phyloP scores from a whole-genome alignment of 2,329 filamentous ascomycete species.

The Diaporthe caulivora region DNA sequence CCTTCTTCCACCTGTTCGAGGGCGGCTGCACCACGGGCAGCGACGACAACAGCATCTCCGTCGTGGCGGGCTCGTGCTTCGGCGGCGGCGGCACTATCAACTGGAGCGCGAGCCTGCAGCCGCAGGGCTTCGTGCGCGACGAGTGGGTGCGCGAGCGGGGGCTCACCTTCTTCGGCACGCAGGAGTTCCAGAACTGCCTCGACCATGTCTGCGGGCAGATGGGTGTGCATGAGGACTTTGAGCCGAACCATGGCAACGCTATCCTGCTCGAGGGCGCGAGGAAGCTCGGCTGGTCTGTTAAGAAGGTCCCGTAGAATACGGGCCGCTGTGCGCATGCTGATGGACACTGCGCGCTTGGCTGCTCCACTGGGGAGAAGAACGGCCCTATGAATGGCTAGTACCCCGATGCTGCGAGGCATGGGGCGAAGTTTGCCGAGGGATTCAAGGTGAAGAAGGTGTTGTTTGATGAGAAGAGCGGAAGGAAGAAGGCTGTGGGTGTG shows the following conservation, averaged over 20 bases:
- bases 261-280: slow-evolving; percentile 78
- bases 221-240: slow-evolving; percentile 77
- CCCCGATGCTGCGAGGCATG: slow-evolving; percentile 79
- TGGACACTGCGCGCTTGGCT: slow-evolving; percentile 68
- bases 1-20: slow-evolving; percentile 74
- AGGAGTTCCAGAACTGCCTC: slow-evolving; percentile 78
- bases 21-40: slow-evolving; percentile 67
- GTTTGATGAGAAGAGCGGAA: slow-evolving; percentile 70
- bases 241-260: slow-evolving; percentile 78
- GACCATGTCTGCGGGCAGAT: slow-evolving; percentile 82
- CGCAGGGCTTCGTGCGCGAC: slow-evolving; percentile 79
- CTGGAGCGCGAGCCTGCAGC: slow-evolving; percentile 75
- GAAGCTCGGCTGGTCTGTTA: slow-evolving; percentile 78
- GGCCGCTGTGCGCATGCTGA: slow-evolving; percentile 79
- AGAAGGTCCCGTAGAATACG: slow-evolving; percentile 81
- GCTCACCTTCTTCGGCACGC: slow-evolving; percentile 78
- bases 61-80: slow-evolving; percentile 79
- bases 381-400: slow-evolving; percentile 80
- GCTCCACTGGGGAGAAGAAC: slow-evolving; percentile 78
- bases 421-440: slow-evolving; percentile 84
- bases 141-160: slow-evolving; percentile 79
- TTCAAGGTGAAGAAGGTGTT: slow-evolving; percentile 77
- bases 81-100: slow-evolving; percentile 89
- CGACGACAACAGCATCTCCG: slow-evolving; percentile 67
- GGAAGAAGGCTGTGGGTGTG: slow-evolving; percentile 74